Evolutionary conservation across 164 flowering plant genomes (phyloP), one percentile per base, ranked within the genome.

Genomic region (Umbellularia californica): DNA sequence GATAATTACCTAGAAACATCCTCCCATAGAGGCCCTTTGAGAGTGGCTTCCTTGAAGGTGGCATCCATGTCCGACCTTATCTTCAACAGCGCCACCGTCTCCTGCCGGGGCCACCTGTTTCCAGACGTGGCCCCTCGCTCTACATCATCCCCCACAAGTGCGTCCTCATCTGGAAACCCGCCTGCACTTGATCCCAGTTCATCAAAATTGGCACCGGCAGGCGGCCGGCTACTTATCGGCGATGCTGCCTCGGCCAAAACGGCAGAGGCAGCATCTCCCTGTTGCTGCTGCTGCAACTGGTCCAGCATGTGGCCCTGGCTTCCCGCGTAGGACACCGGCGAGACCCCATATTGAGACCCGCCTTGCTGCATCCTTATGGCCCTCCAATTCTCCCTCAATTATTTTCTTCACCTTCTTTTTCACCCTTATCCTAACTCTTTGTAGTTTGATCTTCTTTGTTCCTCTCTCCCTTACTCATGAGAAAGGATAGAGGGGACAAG

Each of bases 21-120:
- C 63, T 95, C 97, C 99, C 99, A 95, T 50, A 95, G 82, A 33
- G 99, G 99, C n/a, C 92, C 99, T 76, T 93, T 95, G 65, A 90
- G 90, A 35, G 89, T 90, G 2, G 98, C 88, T 70, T 93, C 98
- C 14, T 96, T 84, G 67, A 95, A 95, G n/a, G 82, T 92, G 2
- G 77, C 86, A 66, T 90, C 97, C 99, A 95, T 95, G 24, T 92
- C 98, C 1, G 95, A 92, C 82, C 99, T 78, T 33, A 95, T 93
- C 78, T 89, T 85, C 77, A 95, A 72, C 68, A 95, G 84, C 22
- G 99, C 98, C 35, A 90, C 13, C 27, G 99, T 95, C 76, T 95
- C 99, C 73, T 92, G 93, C 23, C 91, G 77, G 2, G 99, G 97
- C 99, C 97, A 93, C 77, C 97, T 82, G 79, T 88, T 93, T 17